Evolutionary conservation across 768 basidiomycete species (phyloP).

Genomic region (Paxillus rubicundulus): DNA sequence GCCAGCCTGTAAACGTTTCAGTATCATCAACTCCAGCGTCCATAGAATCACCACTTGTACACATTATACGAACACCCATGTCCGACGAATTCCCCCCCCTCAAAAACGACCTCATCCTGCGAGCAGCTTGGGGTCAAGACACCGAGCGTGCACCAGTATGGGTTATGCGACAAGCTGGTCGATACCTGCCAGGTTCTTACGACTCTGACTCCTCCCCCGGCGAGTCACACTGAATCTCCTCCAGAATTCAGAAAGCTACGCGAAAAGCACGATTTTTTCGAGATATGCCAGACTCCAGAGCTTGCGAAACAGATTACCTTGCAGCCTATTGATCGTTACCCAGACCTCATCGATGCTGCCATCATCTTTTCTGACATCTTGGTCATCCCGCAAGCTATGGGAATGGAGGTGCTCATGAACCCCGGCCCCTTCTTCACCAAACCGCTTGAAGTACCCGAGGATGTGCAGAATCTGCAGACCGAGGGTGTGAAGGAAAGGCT

Average conservation of each 20-base stretch:
- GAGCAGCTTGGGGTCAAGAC: slow-evolving; percentile 86
- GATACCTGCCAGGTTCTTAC: slow-evolving; percentile 83
- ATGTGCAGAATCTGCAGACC: slow-evolving; percentile 58
- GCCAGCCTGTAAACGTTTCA: no score
- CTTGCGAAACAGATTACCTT: slow-evolving; percentile 88
- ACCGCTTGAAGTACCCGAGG: slow-evolving; percentile 75
- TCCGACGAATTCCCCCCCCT: slow-evolving; percentile 60
- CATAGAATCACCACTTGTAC: no score
- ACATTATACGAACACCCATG: slow-evolving; percentile 24
- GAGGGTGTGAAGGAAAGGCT: slow-evolving; percentile 85
- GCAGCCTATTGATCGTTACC: slow-evolving; percentile 89
- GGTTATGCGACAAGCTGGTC: slow-evolving; percentile 97
- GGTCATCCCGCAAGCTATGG: slow-evolving; percentile 96
- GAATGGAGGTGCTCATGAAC: slow-evolving; percentile 93
- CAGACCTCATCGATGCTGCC: slow-evolving; percentile 85
- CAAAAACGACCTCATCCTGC: slow-evolving; percentile 82
- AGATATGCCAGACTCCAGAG: slow-evolving; percentile 88
- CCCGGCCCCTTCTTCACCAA: slow-evolving; percentile 87
- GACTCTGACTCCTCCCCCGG: neutral
- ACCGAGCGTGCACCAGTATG: slow-evolving; percentile 95
- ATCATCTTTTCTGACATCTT: slow-evolving; percentile 99
- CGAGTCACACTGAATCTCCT: neutral
- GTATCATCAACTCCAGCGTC: no score
- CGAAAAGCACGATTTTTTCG: slow-evolving; percentile 88
- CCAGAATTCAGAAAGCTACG: slow-evolving; percentile 89